Evolutionary conservation across 2,329 filamentous ascomycete species (phyloP).

Genomic region (Xylaria sp.): DNA sequence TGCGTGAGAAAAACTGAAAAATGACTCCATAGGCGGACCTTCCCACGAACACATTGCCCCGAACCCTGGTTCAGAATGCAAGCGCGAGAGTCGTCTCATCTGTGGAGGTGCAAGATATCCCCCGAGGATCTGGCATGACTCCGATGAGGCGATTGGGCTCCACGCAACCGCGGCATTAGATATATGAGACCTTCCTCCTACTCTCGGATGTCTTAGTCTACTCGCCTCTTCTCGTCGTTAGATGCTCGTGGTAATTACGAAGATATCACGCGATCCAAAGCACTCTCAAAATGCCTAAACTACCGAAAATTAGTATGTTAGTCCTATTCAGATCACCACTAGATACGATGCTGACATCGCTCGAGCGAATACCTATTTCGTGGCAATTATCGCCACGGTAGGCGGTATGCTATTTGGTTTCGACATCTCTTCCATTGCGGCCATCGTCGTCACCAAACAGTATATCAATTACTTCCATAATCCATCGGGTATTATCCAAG

Average conservation of each 20-base stretch:
- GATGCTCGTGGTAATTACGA: conserved; percentile 26
- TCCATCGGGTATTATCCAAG: conserved; percentile 59
- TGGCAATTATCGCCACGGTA: conserved; percentile 48
- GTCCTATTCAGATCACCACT: background rate
- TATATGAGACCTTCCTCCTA: conserved; percentile 44
- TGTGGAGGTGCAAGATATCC: conserved; percentile 19
- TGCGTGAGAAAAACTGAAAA: conserved; percentile 9
- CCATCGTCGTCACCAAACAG: conserved; percentile 63
- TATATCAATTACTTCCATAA: conserved; percentile 65
- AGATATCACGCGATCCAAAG: conserved; percentile 14
- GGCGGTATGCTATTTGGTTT: conserved; percentile 60
- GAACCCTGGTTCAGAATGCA: conserved; percentile 6
- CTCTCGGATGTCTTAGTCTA: conserved; percentile 21
- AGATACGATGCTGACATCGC: conserved; percentile 1
- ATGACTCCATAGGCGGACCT: conserved; percentile 11
- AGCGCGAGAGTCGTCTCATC: conserved; percentile 10
- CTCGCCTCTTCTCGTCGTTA: conserved; percentile 15
- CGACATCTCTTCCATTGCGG: conserved; percentile 68
- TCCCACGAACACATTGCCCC: conserved; percentile 18
- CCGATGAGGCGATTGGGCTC: conserved; percentile 30
- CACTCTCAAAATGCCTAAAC: conserved; percentile 43
- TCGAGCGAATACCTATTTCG: conserved; percentile 49
- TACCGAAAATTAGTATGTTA: conserved; percentile 48
- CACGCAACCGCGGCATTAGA: conserved; percentile 38
- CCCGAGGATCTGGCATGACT: conserved; percentile 8